Percentiles rank a stretch among this genome's conserved stretches.
Conservation (phyloP, 75 land plant genomes). For the Cupressus sempervirens region DNA sequence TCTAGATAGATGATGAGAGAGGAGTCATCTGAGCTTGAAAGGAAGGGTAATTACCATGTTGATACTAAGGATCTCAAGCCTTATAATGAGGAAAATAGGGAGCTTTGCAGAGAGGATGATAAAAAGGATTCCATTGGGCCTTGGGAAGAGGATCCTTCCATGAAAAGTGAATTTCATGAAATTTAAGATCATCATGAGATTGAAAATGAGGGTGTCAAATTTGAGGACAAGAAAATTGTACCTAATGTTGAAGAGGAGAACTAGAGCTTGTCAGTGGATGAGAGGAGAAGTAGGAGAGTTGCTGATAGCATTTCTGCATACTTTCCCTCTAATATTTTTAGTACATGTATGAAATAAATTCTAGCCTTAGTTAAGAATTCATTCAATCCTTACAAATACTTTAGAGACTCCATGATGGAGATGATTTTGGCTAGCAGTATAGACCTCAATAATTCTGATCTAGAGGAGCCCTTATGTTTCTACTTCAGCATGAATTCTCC, state of each 20-base stretch:
- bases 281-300: too few relatives aligned
- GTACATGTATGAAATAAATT: background rate
- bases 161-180: too few relatives aligned
- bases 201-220: too few relatives aligned
- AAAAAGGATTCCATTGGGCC: background rate
- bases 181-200: too few relatives aligned
- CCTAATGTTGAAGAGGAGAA: too few relatives aligned
- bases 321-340: background rate
- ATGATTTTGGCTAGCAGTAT: constrained; percentile 8
- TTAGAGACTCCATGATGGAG: constrained; percentile 16
- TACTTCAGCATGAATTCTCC: constrained; percentile 27
- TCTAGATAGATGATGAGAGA: background rate
- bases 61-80: too few relatives aligned
- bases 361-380: constrained; percentile 11
- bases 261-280: too few relatives aligned
- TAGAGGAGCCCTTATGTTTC: constrained; percentile 17
- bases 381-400: constrained; percentile 14
- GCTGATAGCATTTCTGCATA: background rate
- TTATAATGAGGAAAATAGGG: background rate
- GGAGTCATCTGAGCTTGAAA: background rate
- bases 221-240: too few relatives aligned
- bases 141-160: background rate
- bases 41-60: background rate
- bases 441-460: background rate
- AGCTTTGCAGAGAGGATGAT: background rate